Evolutionary conservation across 2,329 filamentous ascomycete genomes (phyloP).

Genomic region (Paraconiothyrium brasiliense): DNA sequence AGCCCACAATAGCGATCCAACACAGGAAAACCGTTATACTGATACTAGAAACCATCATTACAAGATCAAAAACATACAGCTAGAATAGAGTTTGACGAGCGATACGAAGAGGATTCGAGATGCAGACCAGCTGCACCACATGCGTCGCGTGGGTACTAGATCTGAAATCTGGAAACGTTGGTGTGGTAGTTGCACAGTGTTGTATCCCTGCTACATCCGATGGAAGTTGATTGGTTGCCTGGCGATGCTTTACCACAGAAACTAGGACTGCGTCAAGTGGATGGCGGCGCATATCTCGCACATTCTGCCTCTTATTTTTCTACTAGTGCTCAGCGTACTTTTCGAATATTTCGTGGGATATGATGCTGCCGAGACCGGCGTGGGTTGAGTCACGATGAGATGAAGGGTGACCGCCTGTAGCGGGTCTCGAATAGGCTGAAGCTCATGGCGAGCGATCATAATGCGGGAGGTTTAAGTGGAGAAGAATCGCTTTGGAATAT

Average conservation of each 20-base stretch:
- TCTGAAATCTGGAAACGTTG: slow-evolving; percentile 8
- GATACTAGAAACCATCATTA: slow-evolving; percentile 22
- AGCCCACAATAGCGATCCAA: slow-evolving; percentile 27
- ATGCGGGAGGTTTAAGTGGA: slow-evolving; percentile 6
- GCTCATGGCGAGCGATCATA: slow-evolving; percentile 11
- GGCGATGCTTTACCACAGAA: slow-evolving; percentile 14
- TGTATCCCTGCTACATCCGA: slow-evolving; percentile 16
- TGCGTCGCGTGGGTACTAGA: slow-evolving; percentile 14
- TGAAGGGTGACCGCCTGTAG: slow-evolving; percentile 7
- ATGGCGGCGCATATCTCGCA: slow-evolving; percentile 21
- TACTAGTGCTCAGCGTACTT: neutral
- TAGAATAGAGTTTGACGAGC: slow-evolving; percentile 14
- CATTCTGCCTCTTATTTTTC: slow-evolving; percentile 13
- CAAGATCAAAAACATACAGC: slow-evolving; percentile 15
- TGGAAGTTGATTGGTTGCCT: slow-evolving; percentile 9
- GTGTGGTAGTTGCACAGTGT: slow-evolving; percentile 16
- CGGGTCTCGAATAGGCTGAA: slow-evolving; percentile 22
- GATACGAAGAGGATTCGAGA: slow-evolving; percentile 16
- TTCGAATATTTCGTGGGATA: neutral
- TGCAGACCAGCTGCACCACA: slow-evolving; percentile 16
- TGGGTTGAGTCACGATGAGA: neutral
- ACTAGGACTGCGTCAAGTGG: slow-evolving; percentile 21
- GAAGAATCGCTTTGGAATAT: neutral
- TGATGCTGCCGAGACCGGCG: neutral
- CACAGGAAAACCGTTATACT: slow-evolving; percentile 28